Base-by-base conservation (phyloP, 805 yeast genomes). In the Pichia occidentalis region DNA sequence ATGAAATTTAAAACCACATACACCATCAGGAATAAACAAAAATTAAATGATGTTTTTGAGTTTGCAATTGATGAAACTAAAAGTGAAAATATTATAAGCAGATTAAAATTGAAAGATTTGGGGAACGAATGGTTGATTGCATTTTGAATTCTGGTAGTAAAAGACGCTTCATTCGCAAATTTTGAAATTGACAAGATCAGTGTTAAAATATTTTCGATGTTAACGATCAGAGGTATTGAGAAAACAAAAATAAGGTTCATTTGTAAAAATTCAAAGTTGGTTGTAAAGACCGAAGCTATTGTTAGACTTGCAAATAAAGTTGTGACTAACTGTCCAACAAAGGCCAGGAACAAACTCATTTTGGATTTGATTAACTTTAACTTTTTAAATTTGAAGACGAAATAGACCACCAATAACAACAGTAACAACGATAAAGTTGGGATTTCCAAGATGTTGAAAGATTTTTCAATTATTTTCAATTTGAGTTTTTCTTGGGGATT, bases 1-100 rank as follows among this genome's bases (percentile, higher is more conserved):
- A 70, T 40, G 51, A 75, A 81, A 45, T 81, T 85, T 27, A 79
- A 56, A 1, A 73, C 21, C n/a, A 82, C 47, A 0, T 79, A 69
- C 21, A 70, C 36, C 1, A 68, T 48, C 1, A 73, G 57, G 49
- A 75, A 75, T 9, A 67, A 45, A 37, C 75, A 69, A 30, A 65
- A 65, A 36, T 67, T 63, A n/a, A 16, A 12, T 11, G 47, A 34
- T n/a, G 26, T 17, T 7, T 14, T 18, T 14, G 47, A 33, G 8
- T 13, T 27, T 22, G 45, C 12, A n/a, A 34, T 8, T 4, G 16
- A 17, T 4, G 30, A 21, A 3, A 29, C 7, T 4, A 14, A 18
- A 8, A 37, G 18, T 12, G 39, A 27, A 5, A 39, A 11, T 19
- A 32, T 14, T 5, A 27, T 21, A 6, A 36, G 17, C 7, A 36